These are phyloP conservation scores for Neofusicoccum ribis DNA, from an alignment of 2,329 filamentous ascomycete genomes.

Conservation along the genomic window DNA sequence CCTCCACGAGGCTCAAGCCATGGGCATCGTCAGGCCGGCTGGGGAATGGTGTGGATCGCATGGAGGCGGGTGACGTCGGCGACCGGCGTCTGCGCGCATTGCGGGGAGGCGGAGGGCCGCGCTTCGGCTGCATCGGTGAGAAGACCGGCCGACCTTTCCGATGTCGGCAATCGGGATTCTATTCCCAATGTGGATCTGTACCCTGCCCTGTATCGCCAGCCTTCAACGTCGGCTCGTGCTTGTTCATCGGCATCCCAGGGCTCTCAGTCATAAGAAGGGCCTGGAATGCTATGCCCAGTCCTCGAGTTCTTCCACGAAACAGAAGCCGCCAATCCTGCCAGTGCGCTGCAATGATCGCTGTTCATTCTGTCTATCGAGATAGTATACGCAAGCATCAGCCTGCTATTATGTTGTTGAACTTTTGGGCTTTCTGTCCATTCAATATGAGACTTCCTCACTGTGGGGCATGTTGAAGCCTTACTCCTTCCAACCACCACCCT, in stretches of 20 bases:
- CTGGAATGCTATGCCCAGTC: not conserved
- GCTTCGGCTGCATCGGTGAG: slow-evolving; percentile 10
- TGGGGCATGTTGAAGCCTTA: slow-evolving; percentile 10
- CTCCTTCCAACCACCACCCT: too few relatives aligned
- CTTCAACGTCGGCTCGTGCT: not conserved
- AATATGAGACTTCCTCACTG: not conserved
- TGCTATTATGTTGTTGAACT: slow-evolving; percentile 17
- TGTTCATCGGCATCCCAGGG: not conserved
- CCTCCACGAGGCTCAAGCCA: not conserved
- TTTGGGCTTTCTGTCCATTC: not conserved
- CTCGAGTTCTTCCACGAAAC: not conserved
- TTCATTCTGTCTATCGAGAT: too few relatives aligned
- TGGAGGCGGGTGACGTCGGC: slow-evolving; percentile 6
- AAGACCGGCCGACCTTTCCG: slow-evolving; percentile 8
- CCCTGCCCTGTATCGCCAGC: not conserved
- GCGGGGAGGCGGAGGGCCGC: not conserved
- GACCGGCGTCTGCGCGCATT: not conserved
- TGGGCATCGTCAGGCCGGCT: not conserved
- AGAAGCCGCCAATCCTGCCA: not conserved
- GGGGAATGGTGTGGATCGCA: slow-evolving; percentile 8
- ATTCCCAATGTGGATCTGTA: slow-evolving; percentile 2
- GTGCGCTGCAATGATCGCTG: not conserved
- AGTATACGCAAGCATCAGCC: not conserved
- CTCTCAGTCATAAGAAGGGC: not conserved
- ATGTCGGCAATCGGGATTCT: slow-evolving; percentile 6